Evolutionary conservation across 345 rosid genomes (phyloP), one percentile per base, ranked within the genome.

Genomic region (Ceriops decandra): DNA sequence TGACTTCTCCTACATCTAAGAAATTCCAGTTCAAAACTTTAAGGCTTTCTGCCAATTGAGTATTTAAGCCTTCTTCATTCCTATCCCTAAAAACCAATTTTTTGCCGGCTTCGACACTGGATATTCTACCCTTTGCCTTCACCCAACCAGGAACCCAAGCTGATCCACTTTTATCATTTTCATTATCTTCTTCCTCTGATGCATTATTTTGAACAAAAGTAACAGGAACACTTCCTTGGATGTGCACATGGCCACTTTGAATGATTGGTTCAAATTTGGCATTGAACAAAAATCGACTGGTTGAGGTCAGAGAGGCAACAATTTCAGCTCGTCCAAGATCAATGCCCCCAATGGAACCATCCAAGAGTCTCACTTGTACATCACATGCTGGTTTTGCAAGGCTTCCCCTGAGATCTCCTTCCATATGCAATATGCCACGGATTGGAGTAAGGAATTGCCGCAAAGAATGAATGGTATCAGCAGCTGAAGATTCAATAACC

Each of bases 391-490:
- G 97, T 82, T 88, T 93, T 76, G 82, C 95, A 54, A 87, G 87
- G 81, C 84, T 93, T 73, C 97, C 99, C 81, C 99, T 85, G 36
- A 93, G 92, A 83, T 93, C 97, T 64, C 99, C 99, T 84, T 93
- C 99, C 97, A 93, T 93, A 77, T 93, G 93, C 73, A 93, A 68
- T 74, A 91, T 88, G 59, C 99, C 99, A 77, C 81, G 88, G 77
- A 95, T 88, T 52, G 95, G 99, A 42, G 97, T 88, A 52, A 91
- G 63, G 35, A 88, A 79, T 83, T 95, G 89, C 79, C 89, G 80
- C 80, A 95, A 84, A 72, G 96, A 86, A 80, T 88, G 96, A 79
- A 89, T 85, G 47, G 82, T 83, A 69, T 88, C 93, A 68, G 82
- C 80, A 78, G 95, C 91, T 66, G 97, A 89, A 69, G 99, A 88